These are phyloP conservation scores for Solanum chmielewskii DNA, from an alignment of 257 asterid genomes.

Conservation along the genomic window DNA sequence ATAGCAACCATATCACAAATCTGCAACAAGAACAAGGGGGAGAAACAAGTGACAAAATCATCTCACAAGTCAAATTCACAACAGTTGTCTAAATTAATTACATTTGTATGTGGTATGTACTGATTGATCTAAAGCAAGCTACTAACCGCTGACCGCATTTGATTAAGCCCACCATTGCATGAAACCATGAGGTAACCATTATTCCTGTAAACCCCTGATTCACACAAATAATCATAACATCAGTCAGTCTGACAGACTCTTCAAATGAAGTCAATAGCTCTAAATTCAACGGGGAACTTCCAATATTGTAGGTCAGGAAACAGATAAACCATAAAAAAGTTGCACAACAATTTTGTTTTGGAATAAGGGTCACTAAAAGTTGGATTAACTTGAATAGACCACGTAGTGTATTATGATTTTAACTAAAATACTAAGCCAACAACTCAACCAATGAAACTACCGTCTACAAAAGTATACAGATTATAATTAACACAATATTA, in stretches of 20 bases:
- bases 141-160: slow-evolving; percentile 75
- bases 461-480: background rate
- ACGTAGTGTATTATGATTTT: background rate
- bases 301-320: background rate
- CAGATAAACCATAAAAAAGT: background rate
- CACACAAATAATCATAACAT: background rate
- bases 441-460: background rate
- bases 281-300: background rate
- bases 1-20: slow-evolving; percentile 74
- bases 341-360: background rate
- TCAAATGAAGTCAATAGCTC: background rate
- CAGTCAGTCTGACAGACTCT: background rate
- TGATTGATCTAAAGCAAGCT: background rate
- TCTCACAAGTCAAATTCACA: background rate
- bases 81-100: background rate
- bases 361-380: background rate
- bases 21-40: slow-evolving; percentile 15
- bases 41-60: background rate
- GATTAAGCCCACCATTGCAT: slow-evolving; percentile 79
- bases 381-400: background rate
- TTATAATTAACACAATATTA: background rate
- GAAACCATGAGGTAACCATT: slow-evolving; percentile 70
- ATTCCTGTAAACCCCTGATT: slow-evolving; percentile 46
- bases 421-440: background rate
- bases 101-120: background rate